A percentile compares a stretch with the other conserved stretches of the same genome.
These are phyloP conservation scores for Puccinia polysora DNA, from an alignment of 1,284 basidiomycete species.

Conservation along the genomic window DNA sequence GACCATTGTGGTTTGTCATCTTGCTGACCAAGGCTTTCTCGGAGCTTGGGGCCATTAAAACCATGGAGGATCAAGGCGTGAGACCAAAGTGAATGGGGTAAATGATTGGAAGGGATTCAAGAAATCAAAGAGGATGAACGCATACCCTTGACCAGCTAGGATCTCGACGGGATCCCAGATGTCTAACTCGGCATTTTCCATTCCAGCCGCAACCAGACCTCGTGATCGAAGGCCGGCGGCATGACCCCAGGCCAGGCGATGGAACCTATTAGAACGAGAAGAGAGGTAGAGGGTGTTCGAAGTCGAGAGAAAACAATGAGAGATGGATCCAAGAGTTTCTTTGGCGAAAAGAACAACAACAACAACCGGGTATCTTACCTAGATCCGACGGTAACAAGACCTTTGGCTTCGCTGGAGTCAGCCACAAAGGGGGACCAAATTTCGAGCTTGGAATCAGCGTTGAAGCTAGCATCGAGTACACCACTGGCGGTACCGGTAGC, in stretches of 20 bases:
- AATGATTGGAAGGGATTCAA: not conserved
- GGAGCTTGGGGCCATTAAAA: not conserved
- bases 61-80: slow-evolving; percentile 15
- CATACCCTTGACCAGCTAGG: slow-evolving; percentile 66
- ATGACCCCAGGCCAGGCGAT: slow-evolving; percentile 86
- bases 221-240: slow-evolving; percentile 64
- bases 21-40: slow-evolving; percentile 64
- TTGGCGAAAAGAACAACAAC: not conserved
- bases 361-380: slow-evolving; percentile 1
- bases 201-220: slow-evolving; percentile 87
- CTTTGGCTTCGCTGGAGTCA: slow-evolving; percentile 19
- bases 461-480: slow-evolving; percentile 91
- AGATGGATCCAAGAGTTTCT: not conserved
- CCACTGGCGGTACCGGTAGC: slow-evolving; percentile 95
- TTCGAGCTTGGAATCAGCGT: slow-evolving; percentile 87
- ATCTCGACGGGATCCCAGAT: slow-evolving; percentile 92
- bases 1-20: slow-evolving; percentile 84
- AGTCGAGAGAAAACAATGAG: slow-evolving; percentile 2
- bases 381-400: slow-evolving; percentile 26
- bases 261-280: no score
- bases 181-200: slow-evolving; percentile 89
- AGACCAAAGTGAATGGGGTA: not conserved
- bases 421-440: slow-evolving; percentile 66
- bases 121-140: slow-evolving; percentile 46
- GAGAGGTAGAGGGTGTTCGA: no score